Evolutionary conservation across 495 filamentous ascomycete genomes (phyloP).

Genomic region (Talaromyces trachyspermus): DNA sequence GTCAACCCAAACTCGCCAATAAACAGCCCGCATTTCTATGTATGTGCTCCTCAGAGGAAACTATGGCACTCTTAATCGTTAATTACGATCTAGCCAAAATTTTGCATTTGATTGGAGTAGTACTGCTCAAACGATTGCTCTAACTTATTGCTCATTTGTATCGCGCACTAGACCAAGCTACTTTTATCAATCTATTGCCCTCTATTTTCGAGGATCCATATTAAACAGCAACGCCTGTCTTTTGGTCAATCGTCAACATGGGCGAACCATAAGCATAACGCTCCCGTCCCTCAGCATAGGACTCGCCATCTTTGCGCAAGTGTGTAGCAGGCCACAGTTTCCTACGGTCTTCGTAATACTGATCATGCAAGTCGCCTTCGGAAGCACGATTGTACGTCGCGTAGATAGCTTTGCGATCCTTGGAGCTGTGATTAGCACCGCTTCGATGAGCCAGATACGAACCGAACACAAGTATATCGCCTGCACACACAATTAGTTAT

Average conservation of each 20-base stretch:
- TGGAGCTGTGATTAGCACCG: slow-evolving; percentile 30
- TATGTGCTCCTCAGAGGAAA: too few species aligned
- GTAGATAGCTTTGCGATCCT: slow-evolving; percentile 34
- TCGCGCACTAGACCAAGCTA: not conserved
- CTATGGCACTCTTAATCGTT: too few species aligned
- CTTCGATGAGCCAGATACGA: slow-evolving; percentile 40
- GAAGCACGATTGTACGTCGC: slow-evolving; percentile 37
- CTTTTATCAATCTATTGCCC: not conserved
- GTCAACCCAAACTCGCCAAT: too few species aligned
- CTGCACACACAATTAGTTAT: slow-evolving; percentile 10
- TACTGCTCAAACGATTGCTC: too few species aligned
- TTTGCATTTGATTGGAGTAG: too few species aligned
- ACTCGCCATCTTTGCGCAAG: slow-evolving; percentile 29
- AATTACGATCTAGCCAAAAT: too few species aligned
- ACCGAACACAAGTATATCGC: slow-evolving; percentile 37
- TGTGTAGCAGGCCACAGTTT: slow-evolving; percentile 39
- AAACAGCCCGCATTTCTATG: too few species aligned
- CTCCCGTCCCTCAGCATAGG: slow-evolving; percentile 30
- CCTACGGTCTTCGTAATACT: slow-evolving; percentile 35
- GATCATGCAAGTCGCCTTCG: slow-evolving; percentile 35
- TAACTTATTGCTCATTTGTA: not conserved
- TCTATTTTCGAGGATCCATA: not conserved
- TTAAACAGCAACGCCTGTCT: slow-evolving; percentile 3
- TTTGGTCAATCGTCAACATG: slow-evolving; percentile 32
- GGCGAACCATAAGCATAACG: slow-evolving; percentile 35